A percentile compares a stretch with the other conserved stretches of the same genome.
Evolutionary conservation across 768 basidiomycete species (phyloP).

Genomic region (Lactifluus pinguis): DNA sequence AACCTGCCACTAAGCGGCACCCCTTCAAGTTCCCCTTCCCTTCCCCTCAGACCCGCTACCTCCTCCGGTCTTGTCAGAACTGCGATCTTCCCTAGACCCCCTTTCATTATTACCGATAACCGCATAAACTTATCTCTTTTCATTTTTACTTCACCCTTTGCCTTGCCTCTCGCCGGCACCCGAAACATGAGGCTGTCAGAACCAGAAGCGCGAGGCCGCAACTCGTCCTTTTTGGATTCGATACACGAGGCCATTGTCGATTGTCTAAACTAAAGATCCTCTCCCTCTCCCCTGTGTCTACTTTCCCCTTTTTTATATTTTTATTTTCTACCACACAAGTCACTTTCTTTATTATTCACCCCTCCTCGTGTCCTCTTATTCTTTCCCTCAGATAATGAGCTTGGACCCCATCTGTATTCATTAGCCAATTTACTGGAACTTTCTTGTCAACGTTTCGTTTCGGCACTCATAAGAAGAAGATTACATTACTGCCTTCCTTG

Average conservation of each 20-base stretch:
- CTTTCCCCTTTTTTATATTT: not conserved
- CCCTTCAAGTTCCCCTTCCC: not conserved
- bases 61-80: not conserved
- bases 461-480: conserved; percentile 3
- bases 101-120: conserved; percentile 10
- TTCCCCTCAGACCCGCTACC: no score
- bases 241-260: conserved; percentile 11
- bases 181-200: conserved; percentile 15
- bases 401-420: not conserved
- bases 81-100: not conserved
- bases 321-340: not conserved
- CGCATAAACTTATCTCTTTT: not conserved
- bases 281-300: conserved; percentile 1
- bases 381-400: not conserved
- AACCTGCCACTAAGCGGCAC: conserved; percentile 2
- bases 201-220: conserved; percentile 15
- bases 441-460: conserved; percentile 10
- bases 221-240: conserved; percentile 5
- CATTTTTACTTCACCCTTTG: not conserved
- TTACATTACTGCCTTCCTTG: conserved; percentile 1
- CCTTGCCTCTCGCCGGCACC: conserved; percentile 1
- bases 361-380: conserved; percentile 6
- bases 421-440: not conserved
- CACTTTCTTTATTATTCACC: conserved; percentile 2
- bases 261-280: not conserved